Conservation (phyloP, 1,284 basidiomycete species). For the Pseudozyma flocculosa region DNA sequence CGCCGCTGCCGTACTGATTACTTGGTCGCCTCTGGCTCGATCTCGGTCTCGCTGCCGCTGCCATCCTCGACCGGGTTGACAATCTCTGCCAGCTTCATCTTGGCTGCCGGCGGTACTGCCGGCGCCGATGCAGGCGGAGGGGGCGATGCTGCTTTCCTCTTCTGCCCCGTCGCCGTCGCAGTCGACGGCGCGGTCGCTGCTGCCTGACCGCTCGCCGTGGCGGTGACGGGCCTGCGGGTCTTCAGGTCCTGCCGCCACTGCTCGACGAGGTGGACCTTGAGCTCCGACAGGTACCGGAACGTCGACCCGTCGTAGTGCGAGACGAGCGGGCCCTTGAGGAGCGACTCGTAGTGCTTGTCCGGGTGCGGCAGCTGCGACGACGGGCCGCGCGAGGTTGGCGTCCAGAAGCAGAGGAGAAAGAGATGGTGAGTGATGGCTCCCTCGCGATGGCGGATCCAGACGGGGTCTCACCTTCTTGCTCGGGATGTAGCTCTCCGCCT, state of each 20-base stretch:
- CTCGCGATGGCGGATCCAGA: too few species aligned
- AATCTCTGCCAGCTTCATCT: too few species aligned
- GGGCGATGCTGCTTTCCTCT: too few species aligned
- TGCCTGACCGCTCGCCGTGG: background rate
- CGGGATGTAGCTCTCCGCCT: constrained; percentile 49
- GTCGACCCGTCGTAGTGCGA: constrained; percentile 16
- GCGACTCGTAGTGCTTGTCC: constrained; percentile 15
- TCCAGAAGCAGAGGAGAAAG: too few species aligned
- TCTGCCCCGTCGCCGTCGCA: background rate
- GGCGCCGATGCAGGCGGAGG: too few species aligned
- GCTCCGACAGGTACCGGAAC: constrained; percentile 14
- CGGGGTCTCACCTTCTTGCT: constrained; percentile 2
- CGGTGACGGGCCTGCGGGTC: constrained; percentile 15
- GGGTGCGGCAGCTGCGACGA: constrained; percentile 6
- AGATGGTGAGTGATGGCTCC: background rate
- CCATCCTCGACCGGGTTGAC: background rate
- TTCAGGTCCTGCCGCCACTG: too few species aligned
- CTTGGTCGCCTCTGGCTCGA: background rate
- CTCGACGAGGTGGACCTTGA: constrained; percentile 30
- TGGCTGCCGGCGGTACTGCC: too few species aligned
- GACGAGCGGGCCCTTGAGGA: constrained; percentile 19
- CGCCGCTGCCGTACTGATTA: too few species aligned
- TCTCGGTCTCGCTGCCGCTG: background rate
- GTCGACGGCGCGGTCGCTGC: too few species aligned
- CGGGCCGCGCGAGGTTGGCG: background rate